Evolutionary conservation across 2,329 filamentous ascomycete species (phyloP), one percentile per base, ranked within the genome.

Genomic region (Hypoxylon sp.): DNA sequence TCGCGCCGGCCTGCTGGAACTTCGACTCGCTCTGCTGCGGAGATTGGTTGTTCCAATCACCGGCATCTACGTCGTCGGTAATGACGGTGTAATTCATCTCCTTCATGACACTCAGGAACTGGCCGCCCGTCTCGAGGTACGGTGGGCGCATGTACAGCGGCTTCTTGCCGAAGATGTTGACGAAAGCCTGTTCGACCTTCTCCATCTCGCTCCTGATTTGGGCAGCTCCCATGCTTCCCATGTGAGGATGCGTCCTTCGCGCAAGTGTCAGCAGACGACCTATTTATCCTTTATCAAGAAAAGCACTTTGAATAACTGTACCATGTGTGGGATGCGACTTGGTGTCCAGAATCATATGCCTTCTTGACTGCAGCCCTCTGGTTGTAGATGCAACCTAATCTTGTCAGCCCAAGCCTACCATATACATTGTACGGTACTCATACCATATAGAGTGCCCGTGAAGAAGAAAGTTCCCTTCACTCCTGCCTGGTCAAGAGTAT

Each of bases 11-110:
- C 39, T 75, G 73, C 65, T 77, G 73, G 77, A 89, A 88, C 69
- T 79, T 81, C 70, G 84, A 77, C 79, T 88, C 80, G 71, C 85
- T 84, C 75, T 84, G 82, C 59, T 77, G 74, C 0, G 85, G 80
- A 3, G 81, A 78, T 63, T 82, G 77, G 54, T 85, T 82, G 72
- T 88, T 84, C 81, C 88, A 89, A 77, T 90, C 88, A 53, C 87
- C 84, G 1, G 87, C 83, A 73, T 90, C 87, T 51, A 90, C 78
- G 67, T 89, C 85, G 72, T 88, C 82, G 71, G 86, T 89, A 71
- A 86, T 84, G 72, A 88, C 82, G 73, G 87, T 86, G 80, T 88
- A 89, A 60, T 84, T 84, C 52, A 89, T 74, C 58, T 77, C 67
- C 60, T 72, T 72, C 78, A 84, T 79, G 12, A 79, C 79, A 16